These are phyloP conservation scores for Zygoascus sp. DNA, from an alignment of 1,139 yeast genomes.

Conservation along the genomic window DNA sequence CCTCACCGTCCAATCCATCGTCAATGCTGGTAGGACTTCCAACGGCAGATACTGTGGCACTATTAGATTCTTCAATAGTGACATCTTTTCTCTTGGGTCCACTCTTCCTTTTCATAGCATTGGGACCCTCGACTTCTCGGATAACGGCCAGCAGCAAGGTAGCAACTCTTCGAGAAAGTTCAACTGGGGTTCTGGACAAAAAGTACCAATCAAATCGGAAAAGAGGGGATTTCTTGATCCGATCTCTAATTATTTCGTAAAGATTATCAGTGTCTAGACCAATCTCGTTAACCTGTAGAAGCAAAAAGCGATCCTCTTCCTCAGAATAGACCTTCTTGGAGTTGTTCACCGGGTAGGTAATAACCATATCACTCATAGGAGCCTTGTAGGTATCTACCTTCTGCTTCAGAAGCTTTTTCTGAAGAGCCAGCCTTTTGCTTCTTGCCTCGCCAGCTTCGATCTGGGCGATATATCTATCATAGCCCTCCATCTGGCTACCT, in stretches of 20 bases:
- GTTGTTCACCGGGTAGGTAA: slow-evolving; percentile 78
- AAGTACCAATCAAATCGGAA: slow-evolving; percentile 91
- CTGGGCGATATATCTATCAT: slow-evolving; percentile 76
- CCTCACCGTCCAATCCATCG: slow-evolving; percentile 19
- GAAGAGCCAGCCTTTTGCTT: slow-evolving; percentile 56
- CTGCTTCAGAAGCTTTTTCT: slow-evolving; percentile 57
- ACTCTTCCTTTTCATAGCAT: slow-evolving; percentile 30
- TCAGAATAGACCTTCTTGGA: slow-evolving; percentile 83
- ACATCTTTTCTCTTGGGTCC: slow-evolving; percentile 22
- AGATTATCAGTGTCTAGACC: slow-evolving; percentile 77
- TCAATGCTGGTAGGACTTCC: slow-evolving; percentile 23
- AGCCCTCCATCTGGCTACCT: slow-evolving; percentile 70
- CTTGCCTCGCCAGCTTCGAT: slow-evolving; percentile 88
- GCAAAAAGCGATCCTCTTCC: slow-evolving; percentile 78
- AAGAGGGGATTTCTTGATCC: slow-evolving; percentile 64
- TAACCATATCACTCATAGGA: slow-evolving; percentile 74
- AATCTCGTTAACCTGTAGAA: slow-evolving; percentile 65
- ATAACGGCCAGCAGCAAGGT: slow-evolving; percentile 51
- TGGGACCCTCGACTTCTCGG: slow-evolving; percentile 33
- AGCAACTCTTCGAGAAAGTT: slow-evolving; percentile 75
- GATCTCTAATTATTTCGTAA: slow-evolving; percentile 74
- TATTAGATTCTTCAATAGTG: slow-evolving; percentile 15
- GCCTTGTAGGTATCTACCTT: slow-evolving; percentile 62
- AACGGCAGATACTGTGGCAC: slow-evolving; percentile 18
- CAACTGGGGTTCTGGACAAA: slow-evolving; percentile 80